Evolutionary conservation across 805 yeast species (phyloP), one percentile per base, ranked within the genome.

Genomic region (Kazachstania psychrophila): DNA sequence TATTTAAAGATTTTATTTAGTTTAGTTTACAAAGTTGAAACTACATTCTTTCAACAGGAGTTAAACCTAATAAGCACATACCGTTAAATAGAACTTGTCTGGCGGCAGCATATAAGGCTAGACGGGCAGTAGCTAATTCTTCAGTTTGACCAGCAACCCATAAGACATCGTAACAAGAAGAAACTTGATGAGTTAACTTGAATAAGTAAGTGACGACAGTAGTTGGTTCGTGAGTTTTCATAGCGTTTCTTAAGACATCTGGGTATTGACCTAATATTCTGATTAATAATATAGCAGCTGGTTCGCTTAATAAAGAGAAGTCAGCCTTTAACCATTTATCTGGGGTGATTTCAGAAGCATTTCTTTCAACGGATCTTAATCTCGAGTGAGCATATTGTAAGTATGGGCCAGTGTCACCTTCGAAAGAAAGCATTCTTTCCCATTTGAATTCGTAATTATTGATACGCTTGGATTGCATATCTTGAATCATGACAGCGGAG

Each of bases 381-480:
- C 98, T 84, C 15, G 97, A 87, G 66, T 92, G 98, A 30, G 98
- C 97, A 58, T 92, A 92, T 65, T 92, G 98, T 60, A 92, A 73
- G 66, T 92, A 92, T 42, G 98, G 97, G 60, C 98, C 98, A 39
- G 98, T 92, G 65, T 92, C 98, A 65, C 98, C 98, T 70, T 92
- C 98, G 48, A 92, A 88, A 3, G 97, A 86, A 31, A 83, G 73
- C 96, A 92, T 92, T 69, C 98, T 82, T 53, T 84, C 86, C 98
- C 98, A 92, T 64, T 86, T 84, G 67, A 92, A 92, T 54, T 79
- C 85, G 68, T 92, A 92, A 68, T 92, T 89, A 70, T 89, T 87
- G 64, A 89, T 75, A 64, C 99, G 81, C 69, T 92, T 92, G 43
- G 95, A 78, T 65, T 85, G 94, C 97, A 92, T 88, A 64, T 92